A percentile compares a stretch with the other conserved stretches of the same genome.
These are phyloP conservation scores for Rosa lucieae DNA, from an alignment of 306 rosid genomes.

Conservation along the genomic window DNA sequence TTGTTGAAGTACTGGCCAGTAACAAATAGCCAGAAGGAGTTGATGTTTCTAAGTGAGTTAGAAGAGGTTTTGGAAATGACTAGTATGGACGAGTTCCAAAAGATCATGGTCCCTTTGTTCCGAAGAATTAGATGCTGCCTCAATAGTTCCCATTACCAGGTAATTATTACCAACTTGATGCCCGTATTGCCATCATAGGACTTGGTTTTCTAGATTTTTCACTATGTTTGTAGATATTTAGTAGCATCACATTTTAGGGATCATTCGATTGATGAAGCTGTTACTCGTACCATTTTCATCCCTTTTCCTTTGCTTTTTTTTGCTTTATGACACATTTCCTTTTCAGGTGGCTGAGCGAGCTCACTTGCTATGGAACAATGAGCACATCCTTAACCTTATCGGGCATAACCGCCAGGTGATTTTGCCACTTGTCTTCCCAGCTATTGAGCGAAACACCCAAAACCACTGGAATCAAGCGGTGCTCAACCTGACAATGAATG, in stretches of 20 bases:
- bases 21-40: slow-evolving; percentile 97
- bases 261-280: background rate
- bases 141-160: slow-evolving; percentile 93
- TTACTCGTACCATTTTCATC: background rate
- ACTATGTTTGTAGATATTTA: background rate
- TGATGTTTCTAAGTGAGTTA: slow-evolving; percentile 92
- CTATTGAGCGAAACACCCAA: slow-evolving; percentile 71
- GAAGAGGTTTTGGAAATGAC: slow-evolving; percentile 96
- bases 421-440: slow-evolving; percentile 82
- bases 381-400: slow-evolving; percentile 72
- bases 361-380: slow-evolving; percentile 95
- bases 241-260: background rate
- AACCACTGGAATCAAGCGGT: slow-evolving; percentile 97
- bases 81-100: slow-evolving; percentile 81
- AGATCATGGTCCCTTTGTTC: slow-evolving; percentile 78
- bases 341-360: slow-evolving; percentile 93
- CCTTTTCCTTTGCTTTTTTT: background rate
- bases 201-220: background rate
- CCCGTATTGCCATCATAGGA: background rate
- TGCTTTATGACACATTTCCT: background rate
- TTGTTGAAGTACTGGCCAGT: slow-evolving; percentile 93
- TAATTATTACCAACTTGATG: slow-evolving; percentile 21
- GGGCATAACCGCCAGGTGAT: slow-evolving; percentile 81
- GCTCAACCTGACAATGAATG: slow-evolving; percentile 79
- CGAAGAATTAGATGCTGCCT: slow-evolving; percentile 72